Conservation (phyloP, 1,284 basidiomycete genomes). For the Ceratobasidium sp. region DNA sequence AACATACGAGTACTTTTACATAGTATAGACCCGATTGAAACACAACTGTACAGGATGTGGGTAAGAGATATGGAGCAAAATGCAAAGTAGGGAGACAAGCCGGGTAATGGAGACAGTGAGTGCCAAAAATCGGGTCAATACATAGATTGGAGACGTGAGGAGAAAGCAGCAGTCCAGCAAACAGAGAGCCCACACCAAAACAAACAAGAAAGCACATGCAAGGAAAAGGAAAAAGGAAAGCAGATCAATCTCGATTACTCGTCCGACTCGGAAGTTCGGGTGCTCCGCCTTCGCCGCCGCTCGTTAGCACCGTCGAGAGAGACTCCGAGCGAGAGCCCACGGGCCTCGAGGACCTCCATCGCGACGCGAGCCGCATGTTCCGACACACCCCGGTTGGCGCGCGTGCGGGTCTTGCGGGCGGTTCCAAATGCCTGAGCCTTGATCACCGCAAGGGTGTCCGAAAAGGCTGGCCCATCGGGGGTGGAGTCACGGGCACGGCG, state of each 20-base stretch:
- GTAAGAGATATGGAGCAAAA: slow-evolving; percentile 1
- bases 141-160: slow-evolving; percentile 8
- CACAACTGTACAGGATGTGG: slow-evolving; percentile 23
- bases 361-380: slow-evolving; percentile 77
- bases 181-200: not conserved
- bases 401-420: slow-evolving; percentile 73
- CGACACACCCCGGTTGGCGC: slow-evolving; percentile 57
- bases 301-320: slow-evolving; percentile 41
- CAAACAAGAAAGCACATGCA: not conserved
- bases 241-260: not conserved
- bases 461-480: slow-evolving; percentile 59
- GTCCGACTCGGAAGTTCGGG: slow-evolving; percentile 6
- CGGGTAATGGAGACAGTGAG: slow-evolving; percentile 15
- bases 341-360: slow-evolving; percentile 75
- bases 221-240: not conserved
- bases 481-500: slow-evolving; percentile 31
- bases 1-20: slow-evolving; percentile 20
- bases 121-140: slow-evolving; percentile 20
- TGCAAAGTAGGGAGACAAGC: slow-evolving; percentile 14
- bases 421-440: slow-evolving; percentile 87
- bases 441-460: slow-evolving; percentile 82
- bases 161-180: slow-evolving; percentile 8
- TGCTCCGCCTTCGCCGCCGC: slow-evolving; percentile 31
- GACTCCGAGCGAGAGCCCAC: slow-evolving; percentile 71
- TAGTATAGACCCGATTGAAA: slow-evolving; percentile 20